A percentile compares a stretch with the other conserved stretches of the same genome.
phyloP scores from a whole-genome alignment of 108 stramenopile genomes.

The Epithemia pelagica region DNA sequence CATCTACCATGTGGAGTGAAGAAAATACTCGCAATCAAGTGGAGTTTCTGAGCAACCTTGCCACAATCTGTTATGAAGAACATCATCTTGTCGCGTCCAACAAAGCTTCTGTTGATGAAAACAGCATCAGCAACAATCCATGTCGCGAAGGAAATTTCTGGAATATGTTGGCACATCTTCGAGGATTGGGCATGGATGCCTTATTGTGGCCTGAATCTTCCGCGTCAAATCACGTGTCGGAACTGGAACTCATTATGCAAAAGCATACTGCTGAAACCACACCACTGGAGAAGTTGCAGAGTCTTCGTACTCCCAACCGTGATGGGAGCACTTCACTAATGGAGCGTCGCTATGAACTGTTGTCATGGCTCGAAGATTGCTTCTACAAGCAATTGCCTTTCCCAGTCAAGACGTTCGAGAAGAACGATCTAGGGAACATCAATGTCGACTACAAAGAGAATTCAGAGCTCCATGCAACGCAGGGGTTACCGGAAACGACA shows the following conservation, averaged over 20 bases:
- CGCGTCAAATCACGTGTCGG: conserved; percentile 15
- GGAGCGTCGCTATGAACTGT: conserved; percentile 34
- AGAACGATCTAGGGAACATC: not conserved
- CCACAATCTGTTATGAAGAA: not conserved
- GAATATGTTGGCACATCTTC: conserved; percentile 42
- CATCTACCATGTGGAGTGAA: not conserved
- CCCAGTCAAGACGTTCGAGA: not conserved
- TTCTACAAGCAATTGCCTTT: conserved; percentile 24
- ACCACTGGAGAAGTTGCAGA: conserved; percentile 36
- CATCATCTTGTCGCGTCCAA: not conserved
- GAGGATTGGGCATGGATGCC: conserved; percentile 35
- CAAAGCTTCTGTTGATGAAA: no score
- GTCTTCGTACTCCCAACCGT: not conserved
- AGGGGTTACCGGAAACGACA: conserved; percentile 8
- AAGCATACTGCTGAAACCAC: conserved; percentile 18
- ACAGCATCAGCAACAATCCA: not conserved
- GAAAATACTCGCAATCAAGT: not conserved
- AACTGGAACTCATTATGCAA: conserved; percentile 5
- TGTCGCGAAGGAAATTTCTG: conserved; percentile 57
- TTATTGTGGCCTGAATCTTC: conserved; percentile 48
- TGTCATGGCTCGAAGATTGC: conserved; percentile 58
- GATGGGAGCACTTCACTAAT: conserved; percentile 12
- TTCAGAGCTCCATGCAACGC: not conserved
- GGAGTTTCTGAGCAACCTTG: not conserved
- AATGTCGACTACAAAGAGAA: not conserved